Evolutionary conservation across 768 basidiomycete species (phyloP), one percentile per base, ranked within the genome.

Genomic region (Cantharellus anzutake): DNA sequence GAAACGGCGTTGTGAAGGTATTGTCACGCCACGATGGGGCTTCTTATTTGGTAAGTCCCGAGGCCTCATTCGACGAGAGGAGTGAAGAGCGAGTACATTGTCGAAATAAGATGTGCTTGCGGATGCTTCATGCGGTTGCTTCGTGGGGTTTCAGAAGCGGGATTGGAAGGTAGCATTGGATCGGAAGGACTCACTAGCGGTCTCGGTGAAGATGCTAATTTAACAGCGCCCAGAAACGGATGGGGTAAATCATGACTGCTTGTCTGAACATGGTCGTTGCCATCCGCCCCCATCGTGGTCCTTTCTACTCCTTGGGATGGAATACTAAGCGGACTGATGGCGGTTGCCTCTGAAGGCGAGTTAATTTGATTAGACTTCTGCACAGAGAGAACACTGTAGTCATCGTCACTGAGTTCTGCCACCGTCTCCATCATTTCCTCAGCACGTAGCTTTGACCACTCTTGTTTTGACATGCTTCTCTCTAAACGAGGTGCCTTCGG

Each of bases 1-100:
- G 75, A 81, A 89, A 20, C 88, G 80, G 2, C 80, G 76, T 68
- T 90, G 88, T 60, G 82, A 84, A 0, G 87, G 83, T 63, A 90
- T 90, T 62, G 81, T 84, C 50, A 88, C 82, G 5, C 83, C 83
- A 63, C 77, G 80, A 42, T 56, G 5, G 39, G 38, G 42, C 42
- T 62, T 53, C 57, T 61, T 58, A 38, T 56, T 50, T 7, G 64
- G 67, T n/a, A n/a, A n/a, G n/a, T n/a, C n/a, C n/a, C n/a, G n/a
- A 16, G 66, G 61, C 60, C 81, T 84, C 83, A 86, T 88, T 14
- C 83, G 76, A 44, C 77, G 75, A 0, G 80, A 73, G 1, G 83
- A 84, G 67, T 88, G 85, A 16, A 87, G 72, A 39, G 80, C 76
- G 7, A 86, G 76, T 0, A 59, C 56, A 16, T 7, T 56, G 38